Evolutionary conservation across 2,329 filamentous ascomycete species (phyloP).

Genomic region (Stemphylium beticola): DNA sequence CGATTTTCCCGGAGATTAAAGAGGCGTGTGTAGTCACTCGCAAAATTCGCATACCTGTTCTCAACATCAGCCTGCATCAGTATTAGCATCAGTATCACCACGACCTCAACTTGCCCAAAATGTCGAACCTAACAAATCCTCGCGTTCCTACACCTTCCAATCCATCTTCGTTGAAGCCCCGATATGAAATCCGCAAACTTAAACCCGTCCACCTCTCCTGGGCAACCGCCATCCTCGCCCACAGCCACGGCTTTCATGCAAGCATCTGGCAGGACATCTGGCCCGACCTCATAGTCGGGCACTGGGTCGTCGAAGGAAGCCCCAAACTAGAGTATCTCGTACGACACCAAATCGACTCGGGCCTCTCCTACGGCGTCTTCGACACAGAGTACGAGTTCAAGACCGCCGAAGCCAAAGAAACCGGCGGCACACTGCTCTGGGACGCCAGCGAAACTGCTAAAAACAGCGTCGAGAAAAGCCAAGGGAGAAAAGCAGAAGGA

Average conservation of each 20-base stretch:
- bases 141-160: constrained; percentile 23
- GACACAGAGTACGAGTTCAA: constrained; percentile 50
- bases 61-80: no score
- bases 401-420: constrained; percentile 33
- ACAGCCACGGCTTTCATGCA: constrained; percentile 42
- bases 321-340: constrained; percentile 35
- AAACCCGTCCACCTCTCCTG: constrained; percentile 33
- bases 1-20: no score
- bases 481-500: constrained; percentile 29
- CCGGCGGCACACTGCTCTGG: constrained; percentile 37
- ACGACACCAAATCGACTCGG: constrained; percentile 43
- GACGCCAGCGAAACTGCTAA: constrained; percentile 20
- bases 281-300: constrained; percentile 26
- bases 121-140: neutral
- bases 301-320: constrained; percentile 15
- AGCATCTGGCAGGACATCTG: constrained; percentile 37
- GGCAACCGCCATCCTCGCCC: constrained; percentile 39
- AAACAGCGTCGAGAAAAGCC: constrained; percentile 17
- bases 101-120: neutral
- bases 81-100: neutral
- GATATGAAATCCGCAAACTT: constrained; percentile 43
- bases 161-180: constrained; percentile 34
- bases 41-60: no score
- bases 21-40: no score
- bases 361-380: constrained; percentile 48